These are phyloP conservation scores for Penicillium sp. DNA, from an alignment of 2,329 filamentous ascomycete species.

Conservation along the genomic window DNA sequence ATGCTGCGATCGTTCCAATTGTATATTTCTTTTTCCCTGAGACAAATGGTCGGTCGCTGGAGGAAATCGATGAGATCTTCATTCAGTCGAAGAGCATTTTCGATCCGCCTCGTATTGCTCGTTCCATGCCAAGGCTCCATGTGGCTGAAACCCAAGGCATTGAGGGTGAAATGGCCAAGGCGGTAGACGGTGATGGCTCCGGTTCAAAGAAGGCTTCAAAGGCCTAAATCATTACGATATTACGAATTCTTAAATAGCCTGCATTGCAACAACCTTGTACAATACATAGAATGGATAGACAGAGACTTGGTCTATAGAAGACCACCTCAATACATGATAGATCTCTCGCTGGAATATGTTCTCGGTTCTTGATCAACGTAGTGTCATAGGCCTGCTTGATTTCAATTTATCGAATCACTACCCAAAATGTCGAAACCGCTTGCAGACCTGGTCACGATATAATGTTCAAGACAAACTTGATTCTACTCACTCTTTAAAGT, in stretches of 20 bases:
- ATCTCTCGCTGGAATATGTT: background rate
- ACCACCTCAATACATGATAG: background rate
- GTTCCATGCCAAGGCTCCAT: conserved; percentile 7
- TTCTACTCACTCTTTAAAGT: no score
- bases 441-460: no score
- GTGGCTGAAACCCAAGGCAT: background rate
- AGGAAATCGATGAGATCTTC: conserved; percentile 44
- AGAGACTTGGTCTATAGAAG: background rate
- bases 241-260: background rate
- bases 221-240: background rate
- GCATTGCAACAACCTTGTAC: background rate
- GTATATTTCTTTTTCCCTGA: conserved; percentile 44
- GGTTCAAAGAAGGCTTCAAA: background rate
- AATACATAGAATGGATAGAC: background rate
- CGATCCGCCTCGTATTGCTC: conserved; percentile 20
- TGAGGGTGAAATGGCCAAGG: background rate
- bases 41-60: conserved; percentile 39
- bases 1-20: conserved; percentile 31
- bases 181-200: background rate
- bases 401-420: no score
- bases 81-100: conserved; percentile 26
- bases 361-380: background rate
- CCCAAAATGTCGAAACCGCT: no score
- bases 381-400: background rate
- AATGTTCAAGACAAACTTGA: no score